phyloP scores from a whole-genome alignment of 805 yeast genomes.

The Scheffersomyces ergatensis region DNA sequence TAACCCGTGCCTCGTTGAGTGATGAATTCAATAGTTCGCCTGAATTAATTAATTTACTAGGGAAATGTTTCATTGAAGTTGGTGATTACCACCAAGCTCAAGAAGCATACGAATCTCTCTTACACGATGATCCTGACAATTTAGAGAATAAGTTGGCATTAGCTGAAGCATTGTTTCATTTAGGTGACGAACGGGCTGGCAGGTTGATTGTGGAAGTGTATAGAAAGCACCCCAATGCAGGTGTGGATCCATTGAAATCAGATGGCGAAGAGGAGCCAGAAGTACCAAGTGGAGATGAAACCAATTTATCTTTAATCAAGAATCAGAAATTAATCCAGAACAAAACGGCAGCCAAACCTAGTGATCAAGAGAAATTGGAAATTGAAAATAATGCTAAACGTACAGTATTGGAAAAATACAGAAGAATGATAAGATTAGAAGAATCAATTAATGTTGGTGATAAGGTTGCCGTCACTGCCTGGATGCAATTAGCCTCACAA shows the following conservation, averaged over 20 bases:
- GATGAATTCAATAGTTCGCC: conserved; percentile 47
- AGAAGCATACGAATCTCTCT: conserved; percentile 51
- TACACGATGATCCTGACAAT: conserved; percentile 58
- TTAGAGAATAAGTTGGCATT: conserved; percentile 73
- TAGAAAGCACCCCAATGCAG: conserved; percentile 8
- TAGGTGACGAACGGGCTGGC: conserved; percentile 61
- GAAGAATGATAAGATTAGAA: conserved; percentile 51
- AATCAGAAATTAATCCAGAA: conserved; percentile 10
- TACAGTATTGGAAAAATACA: conserved; percentile 55
- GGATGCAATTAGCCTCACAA: conserved; percentile 84
- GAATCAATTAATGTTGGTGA: conserved; percentile 36
- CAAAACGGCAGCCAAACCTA: conserved; percentile 17
- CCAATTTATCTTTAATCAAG: conserved; percentile 13
- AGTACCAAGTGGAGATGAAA: neutral
- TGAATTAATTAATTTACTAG: conserved; percentile 60
- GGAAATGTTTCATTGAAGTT: conserved; percentile 72
- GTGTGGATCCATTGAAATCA: neutral
- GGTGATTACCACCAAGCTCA: conserved; percentile 69
- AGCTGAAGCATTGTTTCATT: conserved; percentile 75
- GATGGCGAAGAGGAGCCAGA: conserved; percentile 1
- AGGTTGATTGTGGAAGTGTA: conserved; percentile 53
- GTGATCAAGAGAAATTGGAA: conserved; percentile 48
- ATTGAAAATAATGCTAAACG: conserved; percentile 57
- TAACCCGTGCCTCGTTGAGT: conserved; percentile 53
- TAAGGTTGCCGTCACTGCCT: conserved; percentile 62